These are phyloP conservation scores for Neurospora discreta DNA, from an alignment of 495 filamentous ascomycete genomes.

Conservation along the genomic window DNA sequence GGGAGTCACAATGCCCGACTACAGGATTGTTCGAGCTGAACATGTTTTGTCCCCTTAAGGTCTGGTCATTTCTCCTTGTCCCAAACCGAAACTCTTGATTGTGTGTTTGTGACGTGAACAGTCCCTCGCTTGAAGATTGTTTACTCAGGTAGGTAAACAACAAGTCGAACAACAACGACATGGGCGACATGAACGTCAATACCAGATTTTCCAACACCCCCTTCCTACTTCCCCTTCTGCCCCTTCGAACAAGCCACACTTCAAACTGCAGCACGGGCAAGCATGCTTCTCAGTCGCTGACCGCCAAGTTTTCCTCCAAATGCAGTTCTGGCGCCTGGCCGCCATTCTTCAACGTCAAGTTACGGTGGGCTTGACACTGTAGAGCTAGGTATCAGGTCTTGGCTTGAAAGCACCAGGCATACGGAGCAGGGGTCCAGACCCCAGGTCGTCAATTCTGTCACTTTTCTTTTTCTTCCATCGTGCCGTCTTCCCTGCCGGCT, in stretches of 20 bases:
- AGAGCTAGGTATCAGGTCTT: background rate
- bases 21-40: background rate
- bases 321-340: background rate
- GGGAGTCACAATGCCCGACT: background rate
- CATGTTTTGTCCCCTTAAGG: background rate
- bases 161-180: background rate
- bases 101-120: background rate
- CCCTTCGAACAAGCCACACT: background rate
- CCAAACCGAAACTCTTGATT: background rate
- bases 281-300: background rate
- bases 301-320: background rate
- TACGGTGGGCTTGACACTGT: background rate
- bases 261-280: background rate
- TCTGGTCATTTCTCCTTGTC: background rate
- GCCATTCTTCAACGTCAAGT: background rate
- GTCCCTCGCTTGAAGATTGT: background rate
- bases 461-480: constrained; percentile 8
- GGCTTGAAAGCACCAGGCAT: background rate
- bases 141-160: background rate
- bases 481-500: background rate
- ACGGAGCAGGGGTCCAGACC: background rate
- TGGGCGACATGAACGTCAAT: background rate
- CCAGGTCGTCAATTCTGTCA: constrained; percentile 4
- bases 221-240: background rate
- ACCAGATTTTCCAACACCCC: background rate